Base-by-base conservation (phyloP, 331 rosid genomes). In the Acacia pycnantha region DNA sequence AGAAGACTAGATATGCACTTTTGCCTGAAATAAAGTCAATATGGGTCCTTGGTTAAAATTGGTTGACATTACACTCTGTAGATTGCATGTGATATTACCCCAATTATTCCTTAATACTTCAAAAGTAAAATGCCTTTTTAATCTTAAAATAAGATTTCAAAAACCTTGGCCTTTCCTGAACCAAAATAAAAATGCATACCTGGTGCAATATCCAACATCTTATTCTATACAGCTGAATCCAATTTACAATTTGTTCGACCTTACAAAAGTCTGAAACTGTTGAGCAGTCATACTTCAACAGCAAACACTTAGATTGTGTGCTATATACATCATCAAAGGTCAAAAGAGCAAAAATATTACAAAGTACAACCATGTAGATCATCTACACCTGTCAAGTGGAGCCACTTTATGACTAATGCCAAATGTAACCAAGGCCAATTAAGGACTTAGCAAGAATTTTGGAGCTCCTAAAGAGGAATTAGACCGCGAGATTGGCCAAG, bases 281-380 rank as follows among this genome's bases (percentile, higher is more conserved):
- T 29, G 47, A 74, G 64, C 78, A 59, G 33, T 24, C 41, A 47
- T 70, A 77, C 70, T 70, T 64, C 82, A 73, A 76, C 81, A 53
- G 64, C 77, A 58, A 65, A 64, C 43, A 31, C 43, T 29, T 15
- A 66, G 66, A 86, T 82, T 76, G 81, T 76, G 62, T 71, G 76
- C 84, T 82, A 65, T 82, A 65, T 84, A 83, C 86, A 88, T 70
- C 64, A 86, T 82, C 85, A 62, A 85, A 75, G 59, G 44, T 37
- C 64, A 83, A 86, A 77, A 54, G 33, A 2, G 51, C 53, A 64
- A 70, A 58, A 75, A 62, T 31, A 56, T 41, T 40, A 40, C 74
- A 70, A 22, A 41, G 21, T 51, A 73, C 76, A 84, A 86, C 76
- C 74, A 74, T 26, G 77, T n/a, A n/a, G n/a, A n/a, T n/a, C n/a